phyloP scores from a whole-genome alignment of 208 protist species.

The Trypanosoma lewisi region DNA sequence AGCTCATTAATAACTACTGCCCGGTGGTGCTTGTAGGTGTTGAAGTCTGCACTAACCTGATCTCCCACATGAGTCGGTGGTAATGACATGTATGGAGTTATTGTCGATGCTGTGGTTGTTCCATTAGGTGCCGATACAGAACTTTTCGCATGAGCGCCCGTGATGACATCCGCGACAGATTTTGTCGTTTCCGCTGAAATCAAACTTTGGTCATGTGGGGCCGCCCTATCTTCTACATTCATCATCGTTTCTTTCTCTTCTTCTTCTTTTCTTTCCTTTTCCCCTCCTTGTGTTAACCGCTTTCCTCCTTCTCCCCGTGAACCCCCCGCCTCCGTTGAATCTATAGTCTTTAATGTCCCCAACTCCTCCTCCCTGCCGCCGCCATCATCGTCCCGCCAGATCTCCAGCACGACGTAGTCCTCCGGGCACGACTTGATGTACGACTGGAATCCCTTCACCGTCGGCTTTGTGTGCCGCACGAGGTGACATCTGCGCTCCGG shows the following conservation, averaged over 20 bases:
- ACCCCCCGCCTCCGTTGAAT: background rate
- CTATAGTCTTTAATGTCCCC: background rate
- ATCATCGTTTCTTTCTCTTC: background rate
- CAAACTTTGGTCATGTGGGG: background rate
- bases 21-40: slow-evolving; percentile 38
- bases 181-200: background rate
- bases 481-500: slow-evolving; percentile 74
- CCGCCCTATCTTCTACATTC: background rate
- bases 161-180: background rate
- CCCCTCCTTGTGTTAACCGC: background rate
- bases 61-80: slow-evolving; percentile 16
- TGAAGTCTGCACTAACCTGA: slow-evolving; percentile 41
- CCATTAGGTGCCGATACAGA: background rate
- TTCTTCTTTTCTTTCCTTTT: background rate
- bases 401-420: slow-evolving; percentile 74
- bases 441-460: slow-evolving; percentile 73
- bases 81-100: background rate
- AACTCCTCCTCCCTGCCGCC: background rate
- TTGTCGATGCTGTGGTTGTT: background rate
- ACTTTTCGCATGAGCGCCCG: background rate
- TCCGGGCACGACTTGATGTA: slow-evolving; percentile 67
- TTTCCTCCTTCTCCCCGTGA: background rate
- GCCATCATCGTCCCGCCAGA: slow-evolving; percentile 40
- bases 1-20: slow-evolving; percentile 52
- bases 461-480: slow-evolving; percentile 77